phyloP scores from a whole-genome alignment of 352 stramenopile genomes.

The Phytophthora pinifolia region DNA sequence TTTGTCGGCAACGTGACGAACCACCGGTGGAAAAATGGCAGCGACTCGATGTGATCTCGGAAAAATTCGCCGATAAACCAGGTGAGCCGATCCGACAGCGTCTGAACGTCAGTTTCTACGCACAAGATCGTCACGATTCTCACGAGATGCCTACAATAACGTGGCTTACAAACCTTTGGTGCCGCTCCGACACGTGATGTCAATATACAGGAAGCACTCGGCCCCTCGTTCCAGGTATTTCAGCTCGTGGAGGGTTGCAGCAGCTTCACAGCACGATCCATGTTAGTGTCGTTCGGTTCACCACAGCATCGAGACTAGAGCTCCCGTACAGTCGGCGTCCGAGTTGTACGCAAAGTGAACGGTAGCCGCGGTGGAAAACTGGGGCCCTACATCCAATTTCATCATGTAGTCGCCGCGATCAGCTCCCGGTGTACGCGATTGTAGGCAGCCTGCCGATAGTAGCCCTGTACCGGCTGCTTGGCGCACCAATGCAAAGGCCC shows the following conservation, averaged over 20 bases:
- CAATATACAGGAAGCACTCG: conserved; percentile 70
- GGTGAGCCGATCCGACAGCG: conserved; percentile 41
- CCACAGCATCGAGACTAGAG: not conserved
- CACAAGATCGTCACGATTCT: not conserved
- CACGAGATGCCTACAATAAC: not conserved
- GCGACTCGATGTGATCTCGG: conserved; percentile 49
- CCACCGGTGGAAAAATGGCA: conserved; percentile 67
- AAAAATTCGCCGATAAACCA: conserved; percentile 65
- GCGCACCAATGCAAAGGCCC: conserved; percentile 35
- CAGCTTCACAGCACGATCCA: conserved; percentile 32
- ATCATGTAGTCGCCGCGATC: conserved; percentile 66
- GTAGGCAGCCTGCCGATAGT: conserved; percentile 42
- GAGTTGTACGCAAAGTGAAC: conserved; percentile 64
- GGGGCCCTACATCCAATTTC: conserved; percentile 61
- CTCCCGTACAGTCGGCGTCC: conserved; percentile 65
- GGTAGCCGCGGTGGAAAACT: conserved; percentile 52
- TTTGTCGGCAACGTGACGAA: conserved; percentile 64
- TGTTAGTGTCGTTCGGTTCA: not conserved
- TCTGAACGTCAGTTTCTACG: conserved; percentile 49
- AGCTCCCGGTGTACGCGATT: conserved; percentile 25
- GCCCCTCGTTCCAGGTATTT: conserved; percentile 71
- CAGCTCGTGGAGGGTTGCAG: conserved; percentile 64
- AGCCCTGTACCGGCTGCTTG: conserved; percentile 46
- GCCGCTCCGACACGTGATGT: conserved; percentile 51
- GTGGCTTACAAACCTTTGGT: conserved; percentile 46